These are phyloP conservation scores for Daldinia loculata DNA, from an alignment of 495 filamentous ascomycete species.

Conservation along the genomic window DNA sequence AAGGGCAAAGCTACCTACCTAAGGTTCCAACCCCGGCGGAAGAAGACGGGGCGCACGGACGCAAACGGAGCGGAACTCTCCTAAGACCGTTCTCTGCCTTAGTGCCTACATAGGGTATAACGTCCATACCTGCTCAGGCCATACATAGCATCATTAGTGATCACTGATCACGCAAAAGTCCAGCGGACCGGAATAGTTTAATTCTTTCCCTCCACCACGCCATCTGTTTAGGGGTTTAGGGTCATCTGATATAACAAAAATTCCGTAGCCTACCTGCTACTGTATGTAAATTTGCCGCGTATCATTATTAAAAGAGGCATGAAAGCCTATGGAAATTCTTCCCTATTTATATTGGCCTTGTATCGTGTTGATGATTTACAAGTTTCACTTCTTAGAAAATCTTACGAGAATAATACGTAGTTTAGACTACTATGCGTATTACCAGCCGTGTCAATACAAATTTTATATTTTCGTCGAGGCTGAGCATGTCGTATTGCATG, in stretches of 20 bases:
- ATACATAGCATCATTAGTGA: conserved; percentile 34
- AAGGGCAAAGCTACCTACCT: no score
- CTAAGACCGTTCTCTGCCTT: conserved; percentile 20
- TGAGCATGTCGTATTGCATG: conserved; percentile 10
- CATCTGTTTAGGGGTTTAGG: conserved; percentile 36
- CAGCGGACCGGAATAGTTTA: conserved; percentile 8
- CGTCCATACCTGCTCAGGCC: conserved; percentile 9
- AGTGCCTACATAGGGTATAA: background rate
- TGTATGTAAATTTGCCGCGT: conserved; percentile 15
- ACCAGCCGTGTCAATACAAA: background rate
- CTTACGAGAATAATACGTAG: background rate
- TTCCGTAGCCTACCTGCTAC: conserved; percentile 9
- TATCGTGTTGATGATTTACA: background rate
- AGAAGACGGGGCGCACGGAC: conserved; percentile 35
- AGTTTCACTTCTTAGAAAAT: background rate
- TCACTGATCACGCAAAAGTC: conserved; percentile 32
- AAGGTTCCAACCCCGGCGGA: conserved; percentile 18
- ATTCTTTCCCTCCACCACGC: conserved; percentile 25
- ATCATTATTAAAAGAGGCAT: background rate
- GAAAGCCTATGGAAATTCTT: background rate
- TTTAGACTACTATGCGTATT: background rate
- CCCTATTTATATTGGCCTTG: background rate
- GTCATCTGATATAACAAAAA: conserved; percentile 33
- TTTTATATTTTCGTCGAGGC: conserved; percentile 11
- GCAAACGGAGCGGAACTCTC: conserved; percentile 35